Evolutionary conservation across 345 rosid species (phyloP).

Genomic region (Stellera chamaejasme): DNA sequence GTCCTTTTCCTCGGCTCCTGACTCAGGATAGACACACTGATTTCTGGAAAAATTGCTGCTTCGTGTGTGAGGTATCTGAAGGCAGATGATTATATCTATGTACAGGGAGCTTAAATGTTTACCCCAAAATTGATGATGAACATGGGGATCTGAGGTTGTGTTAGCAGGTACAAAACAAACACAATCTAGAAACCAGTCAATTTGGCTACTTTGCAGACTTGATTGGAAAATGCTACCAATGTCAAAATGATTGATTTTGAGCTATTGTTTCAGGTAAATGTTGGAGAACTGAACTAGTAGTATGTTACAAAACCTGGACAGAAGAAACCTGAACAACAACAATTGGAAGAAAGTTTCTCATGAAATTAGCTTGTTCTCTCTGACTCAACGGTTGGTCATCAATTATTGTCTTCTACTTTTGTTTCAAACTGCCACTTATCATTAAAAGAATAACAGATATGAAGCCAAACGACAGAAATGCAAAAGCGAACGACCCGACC

Average conservation of each 20-base stretch:
- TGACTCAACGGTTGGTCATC: neutral
- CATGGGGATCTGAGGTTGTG: slow-evolving; percentile 16
- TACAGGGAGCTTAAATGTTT: slow-evolving; percentile 44
- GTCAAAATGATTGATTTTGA: too few species aligned
- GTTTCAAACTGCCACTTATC: neutral
- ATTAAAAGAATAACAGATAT: slow-evolving; percentile 20
- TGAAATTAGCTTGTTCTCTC: neutral
- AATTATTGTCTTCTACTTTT: slow-evolving; percentile 3
- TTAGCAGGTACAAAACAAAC: slow-evolving; percentile 50
- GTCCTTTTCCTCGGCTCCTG: neutral
- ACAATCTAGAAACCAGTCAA: too few species aligned
- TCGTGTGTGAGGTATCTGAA: slow-evolving; percentile 42
- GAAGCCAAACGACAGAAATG: slow-evolving; percentile 16
- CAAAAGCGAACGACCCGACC: slow-evolving; percentile 24
- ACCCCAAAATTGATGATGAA: slow-evolving; percentile 11
- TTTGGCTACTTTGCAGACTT: too few species aligned
- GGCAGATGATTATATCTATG: slow-evolving; percentile 49
- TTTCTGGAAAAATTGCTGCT: slow-evolving; percentile 42
- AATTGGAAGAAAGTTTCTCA: slow-evolving; percentile 30
- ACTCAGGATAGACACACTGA: slow-evolving; percentile 38
- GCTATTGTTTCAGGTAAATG: slow-evolving; percentile 40
- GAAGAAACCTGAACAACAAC: slow-evolving; percentile 13
- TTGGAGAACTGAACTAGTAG: slow-evolving; percentile 39
- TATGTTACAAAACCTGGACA: slow-evolving; percentile 12
- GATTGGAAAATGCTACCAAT: too few species aligned